These are phyloP conservation scores for Metarhizium humberi DNA, from an alignment of 2,329 filamentous ascomycete species.

Conservation along the genomic window DNA sequence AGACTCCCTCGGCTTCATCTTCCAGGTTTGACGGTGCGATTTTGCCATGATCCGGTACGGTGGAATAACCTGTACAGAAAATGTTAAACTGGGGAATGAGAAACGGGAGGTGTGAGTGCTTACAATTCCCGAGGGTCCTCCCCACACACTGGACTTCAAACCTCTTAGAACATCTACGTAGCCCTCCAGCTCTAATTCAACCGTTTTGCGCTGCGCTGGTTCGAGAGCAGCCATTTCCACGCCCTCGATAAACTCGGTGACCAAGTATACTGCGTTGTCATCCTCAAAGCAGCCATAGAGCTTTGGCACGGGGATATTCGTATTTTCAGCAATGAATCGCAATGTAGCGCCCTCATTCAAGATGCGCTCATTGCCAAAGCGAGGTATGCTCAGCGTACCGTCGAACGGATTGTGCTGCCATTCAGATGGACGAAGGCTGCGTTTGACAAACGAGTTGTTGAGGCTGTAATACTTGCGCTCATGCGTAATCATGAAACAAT, in stretches of 20 bases:
- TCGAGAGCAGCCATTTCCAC: slow-evolving; percentile 3
- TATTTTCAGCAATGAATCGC: slow-evolving; percentile 9
- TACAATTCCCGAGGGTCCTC: slow-evolving; percentile 9
- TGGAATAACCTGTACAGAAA: slow-evolving; percentile 7
- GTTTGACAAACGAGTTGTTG: slow-evolving; percentile 4
- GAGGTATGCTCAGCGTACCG: slow-evolving; percentile 5
- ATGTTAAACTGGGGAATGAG: background rate
- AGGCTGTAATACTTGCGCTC: slow-evolving; percentile 7
- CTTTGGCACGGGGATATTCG: slow-evolving; percentile 11
- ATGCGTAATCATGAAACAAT: slow-evolving; percentile 1
- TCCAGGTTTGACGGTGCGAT: slow-evolving; percentile 4
- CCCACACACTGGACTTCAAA: slow-evolving; percentile 10
- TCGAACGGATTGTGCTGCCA: slow-evolving; percentile 5
- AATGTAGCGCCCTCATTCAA: slow-evolving; percentile 11
- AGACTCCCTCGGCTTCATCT: slow-evolving; percentile 7
- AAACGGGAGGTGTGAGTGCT: background rate
- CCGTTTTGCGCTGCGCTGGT: slow-evolving; percentile 2
- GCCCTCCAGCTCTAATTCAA: slow-evolving; percentile 9
- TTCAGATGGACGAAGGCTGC: slow-evolving; percentile 7
- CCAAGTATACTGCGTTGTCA: slow-evolving; percentile 3
- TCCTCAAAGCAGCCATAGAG: slow-evolving; percentile 10
- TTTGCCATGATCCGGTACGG: slow-evolving; percentile 9
- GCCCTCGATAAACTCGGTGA: slow-evolving; percentile 5
- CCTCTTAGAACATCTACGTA: slow-evolving; percentile 4
- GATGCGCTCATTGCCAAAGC: slow-evolving; percentile 9